These are phyloP conservation scores for Heterobasidion parviporum DNA, from an alignment of 1,284 basidiomycete species.

Conservation along the genomic window DNA sequence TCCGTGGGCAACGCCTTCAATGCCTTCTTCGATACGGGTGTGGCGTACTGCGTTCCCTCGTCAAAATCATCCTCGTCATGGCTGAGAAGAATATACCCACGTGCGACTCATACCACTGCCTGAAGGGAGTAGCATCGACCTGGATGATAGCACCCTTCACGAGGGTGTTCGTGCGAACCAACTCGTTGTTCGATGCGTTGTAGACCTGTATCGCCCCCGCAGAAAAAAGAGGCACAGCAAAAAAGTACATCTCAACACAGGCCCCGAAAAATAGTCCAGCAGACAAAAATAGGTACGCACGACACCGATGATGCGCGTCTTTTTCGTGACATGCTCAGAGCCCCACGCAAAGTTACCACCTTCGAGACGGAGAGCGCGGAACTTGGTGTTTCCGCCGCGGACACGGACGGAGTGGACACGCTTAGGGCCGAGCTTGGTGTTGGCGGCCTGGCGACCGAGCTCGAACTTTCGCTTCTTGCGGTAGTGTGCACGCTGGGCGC, in stretches of 20 bases:
- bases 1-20: constrained; percentile 48
- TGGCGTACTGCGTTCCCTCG: constrained; percentile 64
- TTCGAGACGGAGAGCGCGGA: constrained; percentile 90
- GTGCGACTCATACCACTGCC: constrained; percentile 97
- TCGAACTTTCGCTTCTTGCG: constrained; percentile 99
- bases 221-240: neutral
- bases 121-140: constrained; percentile 93
- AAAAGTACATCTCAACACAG: neutral
- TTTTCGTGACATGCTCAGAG: constrained; percentile 85
- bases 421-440: constrained; percentile 91
- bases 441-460: constrained; percentile 92
- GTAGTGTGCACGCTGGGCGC: constrained; percentile 91
- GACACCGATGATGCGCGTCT: constrained; percentile 91
- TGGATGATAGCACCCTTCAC: constrained; percentile 94
- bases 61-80: neutral
- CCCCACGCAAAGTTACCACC: constrained; percentile 96
- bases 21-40: constrained; percentile 82
- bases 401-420: constrained; percentile 89
- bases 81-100: constrained; percentile 39
- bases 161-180: constrained; percentile 96
- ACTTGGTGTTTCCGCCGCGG: constrained; percentile 90
- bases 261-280: neutral
- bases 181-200: constrained; percentile 98
- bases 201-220: constrained; percentile 58
- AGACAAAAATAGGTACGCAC: constrained; percentile 44